Percentiles rank a stretch among this genome's conserved stretches.
Evolutionary conservation across 352 stramenopile species (phyloP).

Genomic region (Globisporangium nodosum): DNA sequence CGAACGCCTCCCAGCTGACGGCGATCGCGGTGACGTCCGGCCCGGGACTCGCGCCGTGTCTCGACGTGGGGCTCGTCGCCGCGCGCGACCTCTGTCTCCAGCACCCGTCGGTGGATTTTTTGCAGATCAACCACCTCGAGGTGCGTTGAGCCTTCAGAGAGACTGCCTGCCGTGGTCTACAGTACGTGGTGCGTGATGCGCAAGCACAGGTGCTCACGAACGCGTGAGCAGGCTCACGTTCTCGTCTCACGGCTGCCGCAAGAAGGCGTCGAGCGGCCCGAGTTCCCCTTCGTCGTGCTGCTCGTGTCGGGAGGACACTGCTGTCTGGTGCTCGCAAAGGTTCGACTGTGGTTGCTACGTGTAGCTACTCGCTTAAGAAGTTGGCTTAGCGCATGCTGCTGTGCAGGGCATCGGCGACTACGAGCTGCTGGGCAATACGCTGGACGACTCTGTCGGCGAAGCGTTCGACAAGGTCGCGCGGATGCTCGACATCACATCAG

Average conservation of each 20-base stretch:
- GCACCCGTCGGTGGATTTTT: conserved; percentile 88
- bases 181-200: no score
- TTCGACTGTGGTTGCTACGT: neutral
- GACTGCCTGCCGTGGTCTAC: no score
- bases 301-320: conserved; percentile 99
- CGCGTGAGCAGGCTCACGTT: conserved; percentile 84
- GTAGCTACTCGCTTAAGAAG: conserved; percentile 10
- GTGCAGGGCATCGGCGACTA: conserved; percentile 88
- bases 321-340: conserved; percentile 91
- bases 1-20: conserved; percentile 81
- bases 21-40: conserved; percentile 96
- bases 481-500: conserved; percentile 85
- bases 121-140: conserved; percentile 97
- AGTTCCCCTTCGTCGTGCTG: conserved; percentile 97
- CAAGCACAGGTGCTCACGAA: no score
- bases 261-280: conserved; percentile 28
- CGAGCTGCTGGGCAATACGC: conserved; percentile 92
- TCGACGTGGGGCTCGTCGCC: conserved; percentile 90
- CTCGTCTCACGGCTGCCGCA: conserved; percentile 90
- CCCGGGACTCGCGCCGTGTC: conserved; percentile 95
- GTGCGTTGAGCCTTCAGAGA: conserved; percentile 13
- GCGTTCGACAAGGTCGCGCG: conserved; percentile 98
- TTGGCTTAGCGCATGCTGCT: neutral
- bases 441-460: conserved; percentile 98
- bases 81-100: conserved; percentile 80